These are phyloP conservation scores for Penicillium sp. DNA, from an alignment of 2,329 filamentous ascomycete genomes.

Conservation along the genomic window DNA sequence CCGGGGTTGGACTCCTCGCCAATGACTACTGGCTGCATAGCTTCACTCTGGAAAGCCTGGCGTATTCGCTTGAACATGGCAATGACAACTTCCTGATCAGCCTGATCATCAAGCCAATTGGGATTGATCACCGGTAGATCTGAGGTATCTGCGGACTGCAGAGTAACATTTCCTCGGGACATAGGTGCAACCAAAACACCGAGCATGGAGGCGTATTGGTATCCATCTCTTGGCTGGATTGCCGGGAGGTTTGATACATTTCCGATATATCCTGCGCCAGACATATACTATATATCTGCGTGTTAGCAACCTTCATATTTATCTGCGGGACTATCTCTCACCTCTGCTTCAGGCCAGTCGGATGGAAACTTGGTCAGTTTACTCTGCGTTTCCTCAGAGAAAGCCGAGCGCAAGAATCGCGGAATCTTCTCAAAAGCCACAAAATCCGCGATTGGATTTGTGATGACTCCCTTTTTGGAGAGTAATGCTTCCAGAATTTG, in stretches of 20 bases:
- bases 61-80: conserved; percentile 47
- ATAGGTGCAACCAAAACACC: conserved; percentile 33
- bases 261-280: conserved; percentile 26
- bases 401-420: conserved; percentile 14
- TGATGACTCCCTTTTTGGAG: conserved; percentile 25
- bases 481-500: conserved; percentile 10
- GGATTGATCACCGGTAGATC: conserved; percentile 49
- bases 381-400: conserved; percentile 20
- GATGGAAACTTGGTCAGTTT: conserved; percentile 26
- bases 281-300: conserved; percentile 22
- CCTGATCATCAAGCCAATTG: conserved; percentile 45
- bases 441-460: conserved; percentile 28
- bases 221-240: conserved; percentile 24
- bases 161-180: conserved; percentile 48
- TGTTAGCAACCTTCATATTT: neutral
- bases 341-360: conserved; percentile 43
- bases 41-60: conserved; percentile 34
- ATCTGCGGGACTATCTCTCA: neutral
- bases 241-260: conserved; percentile 22
- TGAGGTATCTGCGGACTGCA: conserved; percentile 28
- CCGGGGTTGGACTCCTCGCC: conserved; percentile 44
- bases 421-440: conserved; percentile 39
- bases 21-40: conserved; percentile 32
- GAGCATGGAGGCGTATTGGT: conserved; percentile 29
- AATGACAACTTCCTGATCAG: conserved; percentile 48